Percentiles rank a stretch among this genome's conserved stretches.
Evolutionary conservation across 345 rosid genomes (phyloP).

Genomic region (Nephelium lappaceum): DNA sequence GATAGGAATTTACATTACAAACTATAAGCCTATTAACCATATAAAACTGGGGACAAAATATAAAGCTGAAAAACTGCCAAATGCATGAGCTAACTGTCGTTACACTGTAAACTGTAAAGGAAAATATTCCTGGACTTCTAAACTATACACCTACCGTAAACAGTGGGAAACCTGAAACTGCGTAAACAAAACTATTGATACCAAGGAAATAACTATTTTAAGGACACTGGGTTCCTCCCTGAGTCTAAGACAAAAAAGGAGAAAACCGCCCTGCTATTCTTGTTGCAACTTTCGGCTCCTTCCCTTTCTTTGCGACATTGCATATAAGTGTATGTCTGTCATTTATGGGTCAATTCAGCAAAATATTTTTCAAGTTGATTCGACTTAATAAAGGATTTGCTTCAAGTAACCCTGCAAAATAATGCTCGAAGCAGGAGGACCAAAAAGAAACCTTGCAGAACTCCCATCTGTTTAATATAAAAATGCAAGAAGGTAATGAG

Average conservation of each 20-base stretch:
- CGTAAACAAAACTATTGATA: not conserved
- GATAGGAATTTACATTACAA: not conserved
- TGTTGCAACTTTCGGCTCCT: not conserved
- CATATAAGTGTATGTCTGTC: not conserved
- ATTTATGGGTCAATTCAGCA: not conserved
- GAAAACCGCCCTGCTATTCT: constrained; percentile 5
- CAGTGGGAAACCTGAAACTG: not conserved
- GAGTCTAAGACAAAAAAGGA: not conserved
- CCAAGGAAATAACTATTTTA: not conserved
- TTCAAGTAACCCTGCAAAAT: not conserved
- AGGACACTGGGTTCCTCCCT: not conserved
- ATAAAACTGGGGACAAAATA: not conserved
- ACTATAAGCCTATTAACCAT: not conserved
- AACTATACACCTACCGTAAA: constrained; percentile 5
- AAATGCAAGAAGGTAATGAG: not conserved
- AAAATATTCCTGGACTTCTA: not conserved
- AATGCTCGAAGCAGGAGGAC: not conserved
- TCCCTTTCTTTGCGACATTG: not conserved
- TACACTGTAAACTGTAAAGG: constrained; percentile 11
- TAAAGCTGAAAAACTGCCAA: not conserved
- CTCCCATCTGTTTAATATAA: constrained; percentile 23
- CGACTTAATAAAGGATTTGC: not conserved
- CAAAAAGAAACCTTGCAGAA: not conserved
- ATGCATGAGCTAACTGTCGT: not conserved
- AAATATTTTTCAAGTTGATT: not conserved